Base-by-base conservation (phyloP, 192 early-diverging fungal species). In the Diversispora eburnea region DNA sequence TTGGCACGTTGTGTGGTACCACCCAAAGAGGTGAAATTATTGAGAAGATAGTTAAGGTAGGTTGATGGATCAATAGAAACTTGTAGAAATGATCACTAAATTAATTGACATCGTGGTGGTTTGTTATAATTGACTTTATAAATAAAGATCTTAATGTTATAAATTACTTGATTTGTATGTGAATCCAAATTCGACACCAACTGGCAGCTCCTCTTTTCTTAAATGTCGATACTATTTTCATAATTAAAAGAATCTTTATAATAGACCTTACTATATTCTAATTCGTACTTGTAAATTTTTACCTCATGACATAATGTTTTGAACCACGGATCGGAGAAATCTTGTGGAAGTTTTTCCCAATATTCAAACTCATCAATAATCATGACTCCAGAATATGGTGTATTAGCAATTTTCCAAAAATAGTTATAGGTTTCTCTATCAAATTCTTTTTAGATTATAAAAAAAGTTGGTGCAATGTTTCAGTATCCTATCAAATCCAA, bases 241-340 rank as follows among this genome's bases (percentile, higher is more conserved):
- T 17, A 67, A 47, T 41, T 17, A 17, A 64, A 61, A 48, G 62
- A 45, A 45, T 64, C 15, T 43, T 15, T n/a, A 64, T 19, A 45
- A 43, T 64, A 43, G n/a, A 64, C 13, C n/a, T 64, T 64, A 45
- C 39, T 39, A 45, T 46, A 64, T 10, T 72, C 39, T 39, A 51
- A 49, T 52, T 41, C 7, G 13, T 13, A 49, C 41, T 64, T 65
- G 60, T 54, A 33, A 75, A 43, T 59, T 67, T 60, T 61, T 84
- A 86, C 86, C 72, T 82, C 80, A 48, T 78, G 77, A 17, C 85
- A 76, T 59, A 88, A 58, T 47, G 77, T 67, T 15, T 79, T 80
- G 73, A 89, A 91, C 87, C 87, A 91, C 6, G 90, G 90, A n/a
- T 90, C 80, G 8, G 79, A 74, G 65, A 82, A 85, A 48, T 78